These are phyloP conservation scores for Pseudogymnoascus destructans DNA, from an alignment of 2,329 filamentous ascomycete species.

Conservation along the genomic window DNA sequence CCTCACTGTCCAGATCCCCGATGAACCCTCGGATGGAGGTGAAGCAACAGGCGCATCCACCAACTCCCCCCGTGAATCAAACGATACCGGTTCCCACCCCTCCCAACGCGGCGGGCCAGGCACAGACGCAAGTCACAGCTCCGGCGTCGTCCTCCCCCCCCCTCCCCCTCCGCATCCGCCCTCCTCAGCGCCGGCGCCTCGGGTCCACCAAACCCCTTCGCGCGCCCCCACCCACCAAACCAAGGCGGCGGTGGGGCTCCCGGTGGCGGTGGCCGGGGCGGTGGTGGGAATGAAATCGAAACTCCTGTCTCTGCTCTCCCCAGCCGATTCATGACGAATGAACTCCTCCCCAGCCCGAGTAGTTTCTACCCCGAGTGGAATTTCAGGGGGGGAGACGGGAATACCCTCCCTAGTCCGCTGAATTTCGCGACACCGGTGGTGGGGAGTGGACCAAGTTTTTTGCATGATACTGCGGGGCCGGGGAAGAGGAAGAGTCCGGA, in stretches of 20 bases:
- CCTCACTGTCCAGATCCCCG: slow-evolving; percentile 88
- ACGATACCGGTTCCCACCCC: slow-evolving; percentile 18
- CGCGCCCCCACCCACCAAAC: slow-evolving; percentile 65
- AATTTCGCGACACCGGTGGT: slow-evolving; percentile 78
- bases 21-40: slow-evolving; percentile 70
- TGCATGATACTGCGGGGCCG: slow-evolving; percentile 10
- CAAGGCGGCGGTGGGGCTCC: slow-evolving; percentile 30
- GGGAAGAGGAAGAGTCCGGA: slow-evolving; percentile 24
- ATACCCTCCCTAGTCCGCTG: slow-evolving; percentile 81
- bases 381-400: slow-evolving; percentile 57
- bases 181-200: slow-evolving; percentile 82
- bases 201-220: slow-evolving; percentile 91
- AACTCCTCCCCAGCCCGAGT: slow-evolving; percentile 79
- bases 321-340: slow-evolving; percentile 77
- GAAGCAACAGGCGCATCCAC: slow-evolving; percentile 61
- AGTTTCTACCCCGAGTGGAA: slow-evolving; percentile 91
- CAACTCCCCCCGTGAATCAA: slow-evolving; percentile 30
- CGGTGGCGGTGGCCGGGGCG: slow-evolving; percentile 22
- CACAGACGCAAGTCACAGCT: slow-evolving; percentile 37
- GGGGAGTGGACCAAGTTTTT: slow-evolving; percentile 47
- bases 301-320: slow-evolving; percentile 91
- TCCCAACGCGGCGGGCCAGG: slow-evolving; percentile 17
- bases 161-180: slow-evolving; percentile 65
- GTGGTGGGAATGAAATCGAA: slow-evolving; percentile 43
- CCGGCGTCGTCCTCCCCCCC: slow-evolving; percentile 79